These are phyloP conservation scores for Pseudogymnoascus sp. DNA, from an alignment of 2,329 filamentous ascomycete species.

Conservation along the genomic window DNA sequence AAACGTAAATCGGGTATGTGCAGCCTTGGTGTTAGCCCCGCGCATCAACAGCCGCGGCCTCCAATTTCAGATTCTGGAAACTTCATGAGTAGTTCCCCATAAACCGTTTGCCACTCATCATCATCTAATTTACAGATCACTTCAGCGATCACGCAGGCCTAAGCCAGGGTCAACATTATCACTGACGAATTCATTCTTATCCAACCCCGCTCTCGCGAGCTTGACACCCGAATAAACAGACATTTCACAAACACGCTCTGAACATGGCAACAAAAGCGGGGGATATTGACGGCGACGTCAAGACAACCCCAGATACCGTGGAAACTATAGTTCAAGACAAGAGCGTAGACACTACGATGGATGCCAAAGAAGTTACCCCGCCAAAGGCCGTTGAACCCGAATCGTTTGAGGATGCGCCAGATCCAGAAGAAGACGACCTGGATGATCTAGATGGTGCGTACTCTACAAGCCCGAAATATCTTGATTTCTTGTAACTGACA, in stretches of 20 bases:
- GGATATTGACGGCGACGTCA: constrained; percentile 2
- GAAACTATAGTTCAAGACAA: background rate
- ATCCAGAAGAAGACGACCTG: constrained; percentile 86
- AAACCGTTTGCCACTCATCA: background rate
- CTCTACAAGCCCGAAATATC: background rate
- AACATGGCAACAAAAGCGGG: constrained; percentile 5
- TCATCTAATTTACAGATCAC: background rate
- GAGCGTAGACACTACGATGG: background rate
- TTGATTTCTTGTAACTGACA: background rate
- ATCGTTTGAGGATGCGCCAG: constrained; percentile 53
- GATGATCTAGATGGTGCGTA: constrained; percentile 80
- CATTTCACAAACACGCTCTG: background rate
- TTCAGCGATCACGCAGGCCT: background rate
- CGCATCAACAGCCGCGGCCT: constrained; percentile 10
- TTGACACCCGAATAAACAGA: background rate
- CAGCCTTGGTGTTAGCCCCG: constrained; percentile 6
- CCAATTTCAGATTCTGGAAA: background rate
- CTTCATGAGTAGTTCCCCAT: background rate
- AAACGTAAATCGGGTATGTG: constrained; percentile 3
- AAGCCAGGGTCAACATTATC: background rate
- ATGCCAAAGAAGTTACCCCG: background rate
- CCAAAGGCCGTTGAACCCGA: background rate
- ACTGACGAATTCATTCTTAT: background rate
- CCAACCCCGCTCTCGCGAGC: background rate
- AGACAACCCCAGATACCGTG: background rate